These are phyloP conservation scores for Testicularia cyperi DNA, from an alignment of 1,284 basidiomycete species.

Conservation along the genomic window DNA sequence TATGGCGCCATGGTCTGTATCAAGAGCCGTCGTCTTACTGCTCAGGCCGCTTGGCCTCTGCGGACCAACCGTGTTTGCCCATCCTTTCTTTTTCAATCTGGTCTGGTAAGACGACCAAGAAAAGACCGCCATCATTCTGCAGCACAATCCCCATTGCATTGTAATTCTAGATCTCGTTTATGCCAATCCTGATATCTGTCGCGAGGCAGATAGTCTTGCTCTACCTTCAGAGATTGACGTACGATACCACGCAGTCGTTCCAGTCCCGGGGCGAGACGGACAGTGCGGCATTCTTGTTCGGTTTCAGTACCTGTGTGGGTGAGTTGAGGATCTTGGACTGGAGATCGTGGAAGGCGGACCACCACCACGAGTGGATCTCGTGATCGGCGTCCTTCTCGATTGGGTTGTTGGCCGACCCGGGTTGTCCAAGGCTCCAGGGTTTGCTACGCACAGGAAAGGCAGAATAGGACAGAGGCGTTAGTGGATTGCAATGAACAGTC, in stretches of 20 bases:
- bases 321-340: background rate
- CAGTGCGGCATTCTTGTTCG: background rate
- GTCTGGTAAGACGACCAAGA: too few species aligned
- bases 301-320: too few species aligned
- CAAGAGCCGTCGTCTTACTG: too few species aligned
- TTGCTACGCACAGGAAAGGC: slow-evolving; percentile 15
- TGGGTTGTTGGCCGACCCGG: slow-evolving; percentile 2
- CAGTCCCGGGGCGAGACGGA: slow-evolving; percentile 9
- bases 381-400: slow-evolving; percentile 20
- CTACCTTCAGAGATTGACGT: slow-evolving; percentile 14
- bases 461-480: background rate
- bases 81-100: too few species aligned
- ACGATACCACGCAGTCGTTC: slow-evolving; percentile 20
- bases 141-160: too few species aligned
- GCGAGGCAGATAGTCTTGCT: slow-evolving; percentile 1
- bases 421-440: slow-evolving; percentile 42
- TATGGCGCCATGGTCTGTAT: too few species aligned
- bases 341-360: slow-evolving; percentile 32
- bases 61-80: too few species aligned
- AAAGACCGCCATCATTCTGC: too few species aligned
- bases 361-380: slow-evolving; percentile 50
- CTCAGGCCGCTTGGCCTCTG: too few species aligned
- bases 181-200: too few species aligned
- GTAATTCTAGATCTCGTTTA: too few species aligned
- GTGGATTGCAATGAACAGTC: background rate